Conservation (phyloP, 2,329 filamentous ascomycete genomes). For the Colletotrichum simmondsii region DNA sequence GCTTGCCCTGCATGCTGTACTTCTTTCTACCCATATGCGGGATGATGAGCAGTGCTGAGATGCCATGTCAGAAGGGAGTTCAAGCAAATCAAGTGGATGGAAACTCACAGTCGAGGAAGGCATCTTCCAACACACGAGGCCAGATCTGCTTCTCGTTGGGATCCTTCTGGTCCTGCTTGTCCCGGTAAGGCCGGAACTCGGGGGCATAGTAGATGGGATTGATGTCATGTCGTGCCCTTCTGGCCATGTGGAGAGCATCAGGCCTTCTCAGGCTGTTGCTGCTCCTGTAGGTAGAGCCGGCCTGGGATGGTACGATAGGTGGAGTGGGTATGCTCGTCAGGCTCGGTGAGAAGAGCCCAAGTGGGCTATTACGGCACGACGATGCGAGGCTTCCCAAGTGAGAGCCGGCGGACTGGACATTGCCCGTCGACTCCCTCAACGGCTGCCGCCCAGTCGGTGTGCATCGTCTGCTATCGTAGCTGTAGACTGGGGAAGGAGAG, state of each 20-base stretch:
- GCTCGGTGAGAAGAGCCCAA: conserved; percentile 56
- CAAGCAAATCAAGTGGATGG: neutral
- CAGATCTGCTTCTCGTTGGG: conserved; percentile 70
- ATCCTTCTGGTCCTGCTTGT: conserved; percentile 72
- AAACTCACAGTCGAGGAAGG: conserved; percentile 73
- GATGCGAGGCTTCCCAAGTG: conserved; percentile 44
- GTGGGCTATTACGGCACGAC: conserved; percentile 56
- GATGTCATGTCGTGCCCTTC: conserved; percentile 49
- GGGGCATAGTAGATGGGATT: conserved; percentile 72
- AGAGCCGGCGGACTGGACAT: conserved; percentile 53
- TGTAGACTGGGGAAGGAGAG: conserved; percentile 58
- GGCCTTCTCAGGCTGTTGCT: conserved; percentile 42
- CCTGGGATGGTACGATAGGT: conserved; percentile 62
- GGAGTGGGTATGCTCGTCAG: conserved; percentile 59
- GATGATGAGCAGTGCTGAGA: conserved; percentile 70
- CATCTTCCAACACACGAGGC: conserved; percentile 72
- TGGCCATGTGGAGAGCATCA: conserved; percentile 42
- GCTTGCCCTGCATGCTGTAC: conserved; percentile 71
- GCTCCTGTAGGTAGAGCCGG: conserved; percentile 48
- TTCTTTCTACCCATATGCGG: conserved; percentile 75
- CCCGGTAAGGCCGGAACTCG: conserved; percentile 73
- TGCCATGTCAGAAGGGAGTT: conserved; percentile 1
- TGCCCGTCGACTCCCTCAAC: conserved; percentile 63
- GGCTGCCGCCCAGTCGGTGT: conserved; percentile 53
- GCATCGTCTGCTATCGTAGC: conserved; percentile 56